Evolutionary conservation across 164 flowering plant genomes (phyloP), one percentile per base, ranked within the genome.

Genomic region (Brasenia schreberi): DNA sequence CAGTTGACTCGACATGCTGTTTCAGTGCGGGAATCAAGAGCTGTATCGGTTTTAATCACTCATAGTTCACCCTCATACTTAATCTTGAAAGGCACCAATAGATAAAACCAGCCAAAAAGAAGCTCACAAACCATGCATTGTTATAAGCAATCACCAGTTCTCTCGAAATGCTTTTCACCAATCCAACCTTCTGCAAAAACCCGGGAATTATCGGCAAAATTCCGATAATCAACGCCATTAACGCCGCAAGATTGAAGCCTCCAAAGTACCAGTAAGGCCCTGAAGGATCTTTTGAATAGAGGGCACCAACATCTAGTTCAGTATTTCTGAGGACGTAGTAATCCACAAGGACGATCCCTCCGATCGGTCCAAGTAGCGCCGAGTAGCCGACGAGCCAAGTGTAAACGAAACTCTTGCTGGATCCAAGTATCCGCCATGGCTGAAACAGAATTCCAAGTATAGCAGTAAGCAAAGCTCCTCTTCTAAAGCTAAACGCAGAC

Each of bases 301-400:
- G 68, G 11, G 85, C 89, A 60, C 68, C 69, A 1, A 89, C 19
- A 14, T 80, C 77, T 60, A 93, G 63, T 4, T 77, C 77, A 49
- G 70, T 81, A 4, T 73, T 43, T 16, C 72, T 82, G 5, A 93
- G 23, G 2, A 93, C 70, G 63, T 90, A 90, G 74, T 93, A 93
- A 75, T 93, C 97, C 0, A 77, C 82, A 0, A 90, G 70, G 43
- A 87, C 61, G 19, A 93, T 85, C 7, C 89, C 96, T 4, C 90
- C 96, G 52, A 90, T 87, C 9, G 98, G 98, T n/a, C 96, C 98
- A 68, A 90, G 42, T 56, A 93, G 65, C 0, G 96, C 97, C 10
- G 98, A 85, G 76, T 88, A 88, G 4, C 98, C 94, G 1, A 93
- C 85, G 4, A 93, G 81, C 98, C 98, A 90, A 1, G 98, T 90